A percentile compares a stretch with the other conserved stretches of the same genome.
These are phyloP conservation scores for Fusarium succisae DNA, from an alignment of 2,329 filamentous ascomycete genomes.

Conservation along the genomic window DNA sequence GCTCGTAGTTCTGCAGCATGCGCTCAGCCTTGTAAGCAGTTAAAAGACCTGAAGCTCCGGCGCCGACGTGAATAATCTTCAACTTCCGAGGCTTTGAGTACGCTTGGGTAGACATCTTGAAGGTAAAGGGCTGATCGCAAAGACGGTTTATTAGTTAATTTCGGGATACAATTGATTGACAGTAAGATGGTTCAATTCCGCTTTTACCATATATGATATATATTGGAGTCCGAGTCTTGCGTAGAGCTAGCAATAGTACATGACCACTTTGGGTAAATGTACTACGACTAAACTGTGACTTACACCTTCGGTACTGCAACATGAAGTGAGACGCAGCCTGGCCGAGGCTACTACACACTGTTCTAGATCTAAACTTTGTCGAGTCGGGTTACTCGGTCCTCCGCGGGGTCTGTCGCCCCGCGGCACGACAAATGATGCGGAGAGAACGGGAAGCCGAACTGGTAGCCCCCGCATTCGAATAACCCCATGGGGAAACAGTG, in stretches of 20 bases:
- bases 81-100: background rate
- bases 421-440: background rate
- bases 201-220: background rate
- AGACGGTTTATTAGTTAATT: rapidly evolving
- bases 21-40: background rate
- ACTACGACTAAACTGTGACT: background rate
- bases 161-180: rapidly evolving
- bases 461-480: background rate
- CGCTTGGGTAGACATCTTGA: background rate
- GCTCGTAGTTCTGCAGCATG: background rate
- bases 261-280: background rate
- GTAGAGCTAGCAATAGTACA: too few relatives aligned
- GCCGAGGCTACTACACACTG: too few relatives aligned
- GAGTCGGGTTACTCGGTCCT: rapidly evolving
- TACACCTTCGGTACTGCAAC: too few relatives aligned
- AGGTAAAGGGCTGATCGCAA: rapidly evolving
- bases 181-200: too few relatives aligned
- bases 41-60: background rate
- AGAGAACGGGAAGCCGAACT: background rate
- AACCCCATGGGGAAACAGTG: background rate
- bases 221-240: too few relatives aligned
- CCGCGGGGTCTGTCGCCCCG: background rate
- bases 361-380: too few relatives aligned
- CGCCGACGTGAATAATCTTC: background rate
- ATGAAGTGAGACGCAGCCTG: background rate